phyloP scores from a whole-genome alignment of 2,329 filamentous ascomycete genomes.

The Aspergillus texensis region DNA sequence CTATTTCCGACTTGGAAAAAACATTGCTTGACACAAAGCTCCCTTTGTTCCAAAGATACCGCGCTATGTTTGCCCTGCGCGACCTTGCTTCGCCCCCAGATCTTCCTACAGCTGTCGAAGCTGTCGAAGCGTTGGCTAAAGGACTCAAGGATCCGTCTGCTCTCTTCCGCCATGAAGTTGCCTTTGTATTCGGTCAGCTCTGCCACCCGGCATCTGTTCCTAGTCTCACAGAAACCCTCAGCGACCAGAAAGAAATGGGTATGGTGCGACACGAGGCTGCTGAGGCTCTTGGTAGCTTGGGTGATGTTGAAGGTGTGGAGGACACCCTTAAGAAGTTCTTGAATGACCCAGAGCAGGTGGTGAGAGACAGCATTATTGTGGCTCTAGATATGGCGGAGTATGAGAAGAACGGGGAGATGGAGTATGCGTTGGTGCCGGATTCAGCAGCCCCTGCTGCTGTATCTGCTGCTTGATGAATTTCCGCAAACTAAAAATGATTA shows the following conservation, averaged over 20 bases:
- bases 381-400: constrained; percentile 98
- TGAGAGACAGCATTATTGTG: constrained; percentile 91
- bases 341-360: constrained; percentile 87
- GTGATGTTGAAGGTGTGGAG: constrained; percentile 91
- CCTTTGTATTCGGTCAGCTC: constrained; percentile 96
- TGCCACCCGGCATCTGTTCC: constrained; percentile 97
- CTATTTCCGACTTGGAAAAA: constrained; percentile 74
- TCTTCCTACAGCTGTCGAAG: constrained; percentile 84
- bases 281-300: constrained; percentile 90
- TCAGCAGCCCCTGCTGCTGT: constrained; percentile 30
- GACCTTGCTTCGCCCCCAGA: constrained; percentile 93
- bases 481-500: constrained; percentile 11
- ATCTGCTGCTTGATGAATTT: constrained; percentile 32
- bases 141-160: constrained; percentile 85
- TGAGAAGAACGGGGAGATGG: constrained; percentile 82
- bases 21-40: constrained; percentile 75
- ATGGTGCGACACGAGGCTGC: constrained; percentile 99
- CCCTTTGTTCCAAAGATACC: constrained; percentile 88
- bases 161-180: constrained; percentile 95
- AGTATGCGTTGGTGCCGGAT: constrained; percentile 89
- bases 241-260: constrained; percentile 78
- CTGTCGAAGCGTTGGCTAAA: constrained; percentile 80
- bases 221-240: constrained; percentile 75
- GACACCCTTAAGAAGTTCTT: constrained; percentile 80
- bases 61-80: constrained; percentile 96